Evolutionary conservation across 139 green algal species (phyloP), one percentile per base, ranked within the genome.

Genomic region (Tetraselmis chui): DNA sequence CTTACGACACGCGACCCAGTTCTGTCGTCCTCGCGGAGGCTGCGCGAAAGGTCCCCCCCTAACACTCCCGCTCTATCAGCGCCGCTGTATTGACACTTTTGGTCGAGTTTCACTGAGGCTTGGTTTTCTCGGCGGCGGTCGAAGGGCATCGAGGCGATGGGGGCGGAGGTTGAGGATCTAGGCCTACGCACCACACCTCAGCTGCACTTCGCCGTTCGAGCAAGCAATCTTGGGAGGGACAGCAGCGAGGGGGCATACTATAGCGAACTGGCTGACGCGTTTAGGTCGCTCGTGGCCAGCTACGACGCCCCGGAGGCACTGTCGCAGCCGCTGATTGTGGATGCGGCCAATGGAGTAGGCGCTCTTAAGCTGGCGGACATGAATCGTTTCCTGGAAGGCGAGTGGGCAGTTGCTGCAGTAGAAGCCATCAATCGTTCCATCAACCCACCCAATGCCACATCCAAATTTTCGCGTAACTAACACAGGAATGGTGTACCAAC

Each of bases 331-430:
- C 74, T 98, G 32, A 59, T 93, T 18, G 89, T 99, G 32, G 97
- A 99, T 83, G 97, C 92, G 75, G 96, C 97, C 26, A 98, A 99
- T 83, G 97, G 97, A 30, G 95, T 99, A 22, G 97, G 96, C 1
- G 93, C 87, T 0, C 28, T 45, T 2, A 94, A 97, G 82, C 80
- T 98, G 58, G 31, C 81, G 58, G 67, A 26, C 0, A 67, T 67
- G 45, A 67, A 18, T 67, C 45, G 45, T 18, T 67, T 5, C 45
- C 45, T 67, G 5, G 45, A 67, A 18, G 45, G 45, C 18, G n/a
- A n/a, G n/a, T n/a, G n/a, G n/a, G n/a, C n/a, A n/a, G n/a, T n/a
- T n/a, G n/a, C n/a, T n/a, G n/a, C n/a, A n/a, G n/a, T n/a, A n/a
- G n/a, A n/a, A n/a, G n/a, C n/a, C n/a, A n/a, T n/a, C n/a, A n/a